Base-by-base conservation (phyloP, 192 early-diverging fungal genomes). In the Anaeromyces robustus region DNA sequence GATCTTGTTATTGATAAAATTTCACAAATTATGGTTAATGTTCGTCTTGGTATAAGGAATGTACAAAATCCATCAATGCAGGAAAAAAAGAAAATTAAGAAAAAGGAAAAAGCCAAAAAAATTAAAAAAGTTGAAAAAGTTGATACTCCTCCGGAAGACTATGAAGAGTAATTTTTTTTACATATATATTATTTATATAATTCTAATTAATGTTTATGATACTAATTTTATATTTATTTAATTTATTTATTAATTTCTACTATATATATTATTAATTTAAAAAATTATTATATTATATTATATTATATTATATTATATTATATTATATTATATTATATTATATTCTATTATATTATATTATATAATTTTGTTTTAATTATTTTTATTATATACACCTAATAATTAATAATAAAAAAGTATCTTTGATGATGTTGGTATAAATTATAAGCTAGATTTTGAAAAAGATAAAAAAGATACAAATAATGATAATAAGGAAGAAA, bases 381-480 rank as follows among this genome's bases (percentile, higher is more conserved):
- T n/a, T n/a, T n/a, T n/a, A n/a, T n/a, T n/a, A n/a, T n/a, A n/a
- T n/a, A n/a, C n/a, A n/a, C n/a, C n/a, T n/a, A n/a, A n/a, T n/a
- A n/a, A n/a, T n/a, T n/a, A n/a, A n/a, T n/a, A n/a, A 31, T 80
- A 32, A 19, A 14, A 80, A 39, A 86, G 86, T 85, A 97, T 97
- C 30, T 97, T 97, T 90, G 93, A 90, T 12, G 95, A 94, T 79
- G 95, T 86, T 12, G 96, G 95, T 2, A 82, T 89, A 7, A 92
- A 95, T 59, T 97, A 97, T 81, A 81, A 84, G 19, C 83, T 95
- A 2, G 88, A 92, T n/a, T 88, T 86, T 29, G 31, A 31, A 6
- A 16, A 79, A 5, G 18, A 52, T 4, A 77, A 83, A n/a, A 26
- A 80, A 16, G 34, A 84, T 18, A 12, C 34, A 12, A 43, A 29